A percentile compares a stretch with the other conserved stretches of the same genome.
Conservation (phyloP, 331 rosid species). For the Malus hybrid region DNA sequence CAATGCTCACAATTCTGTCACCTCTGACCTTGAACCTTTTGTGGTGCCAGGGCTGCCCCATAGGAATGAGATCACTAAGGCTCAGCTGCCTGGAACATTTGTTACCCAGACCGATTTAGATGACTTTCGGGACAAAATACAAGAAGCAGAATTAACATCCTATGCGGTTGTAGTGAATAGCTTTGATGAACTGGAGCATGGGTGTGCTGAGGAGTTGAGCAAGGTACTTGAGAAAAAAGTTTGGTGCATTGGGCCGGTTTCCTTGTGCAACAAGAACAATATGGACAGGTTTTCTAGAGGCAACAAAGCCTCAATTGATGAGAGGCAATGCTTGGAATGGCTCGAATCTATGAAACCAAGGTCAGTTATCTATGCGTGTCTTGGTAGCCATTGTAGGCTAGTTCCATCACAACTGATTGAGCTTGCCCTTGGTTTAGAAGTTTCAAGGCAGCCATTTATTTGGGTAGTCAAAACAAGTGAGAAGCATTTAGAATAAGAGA, state of each 20-base stretch:
- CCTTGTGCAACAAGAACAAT: constrained; percentile 39
- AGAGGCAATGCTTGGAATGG: constrained; percentile 48
- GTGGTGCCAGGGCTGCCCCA: constrained; percentile 43
- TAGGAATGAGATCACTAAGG: constrained; percentile 36
- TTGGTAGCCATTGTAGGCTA: constrained; percentile 64
- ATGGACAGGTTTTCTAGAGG: constrained; percentile 61
- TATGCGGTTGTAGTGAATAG: constrained; percentile 59
- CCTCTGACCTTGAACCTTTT: constrained; percentile 38
- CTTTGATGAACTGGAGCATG: constrained; percentile 45
- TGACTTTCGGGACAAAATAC: constrained; percentile 43
- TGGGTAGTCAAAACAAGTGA: constrained; percentile 51
- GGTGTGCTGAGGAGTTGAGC: constrained; percentile 25
- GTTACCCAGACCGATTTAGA: constrained; percentile 41
- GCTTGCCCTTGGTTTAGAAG: constrained; percentile 55
- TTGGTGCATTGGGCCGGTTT: constrained; percentile 77
- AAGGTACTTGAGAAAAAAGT: constrained; percentile 40
- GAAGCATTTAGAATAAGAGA: constrained; percentile 30
- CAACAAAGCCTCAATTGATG: constrained; percentile 42
- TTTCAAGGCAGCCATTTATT: constrained; percentile 47
- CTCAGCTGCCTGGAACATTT: constrained; percentile 57
- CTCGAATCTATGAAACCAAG: constrained; percentile 38
- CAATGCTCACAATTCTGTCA: constrained; percentile 26
- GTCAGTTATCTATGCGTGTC: constrained; percentile 66
- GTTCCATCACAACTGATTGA: constrained; percentile 45
- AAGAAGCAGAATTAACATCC: constrained; percentile 42